Evolutionary conservation across 2,329 filamentous ascomycete genomes (phyloP).

Genomic region (Fusarium algeriense): DNA sequence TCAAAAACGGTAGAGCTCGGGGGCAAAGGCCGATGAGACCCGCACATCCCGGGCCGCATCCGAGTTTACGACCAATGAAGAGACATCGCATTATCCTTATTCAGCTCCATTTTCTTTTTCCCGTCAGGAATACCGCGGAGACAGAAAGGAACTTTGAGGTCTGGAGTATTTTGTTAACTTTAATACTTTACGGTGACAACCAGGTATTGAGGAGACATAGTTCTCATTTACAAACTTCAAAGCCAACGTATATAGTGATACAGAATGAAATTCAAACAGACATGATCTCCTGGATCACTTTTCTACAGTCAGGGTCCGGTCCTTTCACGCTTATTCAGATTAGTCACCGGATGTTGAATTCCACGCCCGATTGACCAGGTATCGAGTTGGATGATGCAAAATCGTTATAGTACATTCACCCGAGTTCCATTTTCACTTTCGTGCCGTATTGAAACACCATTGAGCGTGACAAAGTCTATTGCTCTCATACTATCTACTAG

Average conservation of each 20-base stretch:
- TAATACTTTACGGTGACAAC: neutral
- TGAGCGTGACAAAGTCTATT: conserved; percentile 41
- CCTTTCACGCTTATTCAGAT: conserved; percentile 11
- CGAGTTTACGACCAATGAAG: conserved; percentile 39
- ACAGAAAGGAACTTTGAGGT: neutral
- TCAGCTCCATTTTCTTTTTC: conserved; percentile 19
- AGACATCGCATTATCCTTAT: conserved; percentile 27
- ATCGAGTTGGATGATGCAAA: conserved; percentile 6
- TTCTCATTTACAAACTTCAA: neutral
- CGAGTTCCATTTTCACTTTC: conserved; percentile 1
- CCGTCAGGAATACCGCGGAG: conserved; percentile 4
- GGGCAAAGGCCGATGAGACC: conserved; percentile 46
- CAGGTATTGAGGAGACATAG: no score
- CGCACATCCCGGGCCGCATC: conserved; percentile 38
- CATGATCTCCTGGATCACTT: no score
- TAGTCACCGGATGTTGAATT: conserved; percentile 36
- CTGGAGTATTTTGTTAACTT: neutral
- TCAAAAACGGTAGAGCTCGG: conserved; percentile 45
- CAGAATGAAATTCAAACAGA: no score
- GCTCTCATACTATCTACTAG: conserved; percentile 44
- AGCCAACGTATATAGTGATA: neutral
- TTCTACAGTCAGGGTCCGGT: conserved; percentile 11
- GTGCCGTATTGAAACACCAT: neutral
- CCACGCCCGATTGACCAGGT: conserved; percentile 1
- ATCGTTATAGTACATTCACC: neutral